These are phyloP conservation scores for Bassia scoparia DNA, from an alignment of 148 eudicot genomes.

Conservation along the genomic window DNA sequence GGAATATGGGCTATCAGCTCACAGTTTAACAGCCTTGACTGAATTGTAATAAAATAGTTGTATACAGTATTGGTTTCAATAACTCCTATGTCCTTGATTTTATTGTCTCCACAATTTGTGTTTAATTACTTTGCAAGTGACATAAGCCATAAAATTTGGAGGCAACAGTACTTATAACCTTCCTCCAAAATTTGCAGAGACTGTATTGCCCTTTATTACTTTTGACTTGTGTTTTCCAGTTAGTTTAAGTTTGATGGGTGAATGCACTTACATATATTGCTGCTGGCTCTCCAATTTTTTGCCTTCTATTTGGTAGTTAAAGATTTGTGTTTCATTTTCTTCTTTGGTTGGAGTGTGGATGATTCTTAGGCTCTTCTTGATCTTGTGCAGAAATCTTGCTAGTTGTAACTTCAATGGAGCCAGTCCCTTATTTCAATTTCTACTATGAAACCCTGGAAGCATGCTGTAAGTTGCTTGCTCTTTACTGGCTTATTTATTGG, in stretches of 20 bases:
- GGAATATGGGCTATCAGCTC: constrained; percentile 68
- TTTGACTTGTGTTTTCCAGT: neutral
- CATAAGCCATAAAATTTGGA: constrained; percentile 80
- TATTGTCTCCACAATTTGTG: neutral
- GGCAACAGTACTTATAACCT: constrained; percentile 63
- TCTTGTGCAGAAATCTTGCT: constrained; percentile 71
- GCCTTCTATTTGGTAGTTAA: neutral
- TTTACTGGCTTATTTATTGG: constrained; percentile 8
- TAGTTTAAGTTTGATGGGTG: neutral
- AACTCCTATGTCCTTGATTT: neutral
- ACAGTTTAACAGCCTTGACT: constrained; percentile 51
- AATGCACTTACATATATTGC: neutral
- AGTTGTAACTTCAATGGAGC: constrained; percentile 59
- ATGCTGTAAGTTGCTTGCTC: constrained; percentile 49
- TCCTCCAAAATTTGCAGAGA: constrained; percentile 59
- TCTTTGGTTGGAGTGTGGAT: neutral
- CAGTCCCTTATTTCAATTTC: constrained; percentile 75
- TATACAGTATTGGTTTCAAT: constrained; percentile 3
- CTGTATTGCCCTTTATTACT: constrained; percentile 54
- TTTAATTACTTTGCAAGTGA: constrained; percentile 65
- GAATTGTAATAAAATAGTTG: constrained; percentile 51
- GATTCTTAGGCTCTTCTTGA: constrained; percentile 6
- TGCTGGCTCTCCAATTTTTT: neutral
- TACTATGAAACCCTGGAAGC: constrained; percentile 53
- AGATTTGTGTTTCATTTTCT: neutral